phyloP scores from a whole-genome alignment of 768 basidiomycete species.

The Amanita fuliginea region DNA sequence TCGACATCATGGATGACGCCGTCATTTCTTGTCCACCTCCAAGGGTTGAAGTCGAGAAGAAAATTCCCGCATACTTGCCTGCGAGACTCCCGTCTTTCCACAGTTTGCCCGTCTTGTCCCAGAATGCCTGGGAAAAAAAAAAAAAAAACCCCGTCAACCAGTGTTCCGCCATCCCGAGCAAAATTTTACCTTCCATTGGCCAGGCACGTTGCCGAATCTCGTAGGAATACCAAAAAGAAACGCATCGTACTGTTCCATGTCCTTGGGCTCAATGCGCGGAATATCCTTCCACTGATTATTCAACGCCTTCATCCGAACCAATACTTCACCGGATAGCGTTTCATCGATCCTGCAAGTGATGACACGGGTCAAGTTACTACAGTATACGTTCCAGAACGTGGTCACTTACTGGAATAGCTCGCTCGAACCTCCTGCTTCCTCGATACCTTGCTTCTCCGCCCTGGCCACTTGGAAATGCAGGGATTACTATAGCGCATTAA shows the following conservation, averaged over 20 bases:
- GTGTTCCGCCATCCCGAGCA: too few species aligned
- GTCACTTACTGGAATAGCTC: constrained; percentile 29
- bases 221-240: constrained; percentile 63
- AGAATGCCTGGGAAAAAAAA: constrained; percentile 44
- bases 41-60: constrained; percentile 53
- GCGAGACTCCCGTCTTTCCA: constrained; percentile 46
- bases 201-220: constrained; percentile 69
- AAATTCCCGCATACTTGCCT: constrained; percentile 62
- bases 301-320: constrained; percentile 50
- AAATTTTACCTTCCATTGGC: constrained; percentile 53
- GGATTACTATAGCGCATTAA: background rate
- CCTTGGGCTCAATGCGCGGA: constrained; percentile 40
- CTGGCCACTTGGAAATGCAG: constrained; percentile 33
- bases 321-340: constrained; percentile 50
- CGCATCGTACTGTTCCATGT: constrained; percentile 46
- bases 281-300: constrained; percentile 38
- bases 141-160: too few species aligned
- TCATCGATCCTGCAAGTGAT: constrained; percentile 38
- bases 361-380: too few species aligned
- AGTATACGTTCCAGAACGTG: too few species aligned
- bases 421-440: constrained; percentile 23
- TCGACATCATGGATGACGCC: constrained; percentile 31
- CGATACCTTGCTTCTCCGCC: constrained; percentile 20
- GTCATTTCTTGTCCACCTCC: constrained; percentile 68
- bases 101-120: constrained; percentile 62